Evolutionary conservation across 116 monocot species (phyloP).

Genomic region (Thalassia testudinum): DNA sequence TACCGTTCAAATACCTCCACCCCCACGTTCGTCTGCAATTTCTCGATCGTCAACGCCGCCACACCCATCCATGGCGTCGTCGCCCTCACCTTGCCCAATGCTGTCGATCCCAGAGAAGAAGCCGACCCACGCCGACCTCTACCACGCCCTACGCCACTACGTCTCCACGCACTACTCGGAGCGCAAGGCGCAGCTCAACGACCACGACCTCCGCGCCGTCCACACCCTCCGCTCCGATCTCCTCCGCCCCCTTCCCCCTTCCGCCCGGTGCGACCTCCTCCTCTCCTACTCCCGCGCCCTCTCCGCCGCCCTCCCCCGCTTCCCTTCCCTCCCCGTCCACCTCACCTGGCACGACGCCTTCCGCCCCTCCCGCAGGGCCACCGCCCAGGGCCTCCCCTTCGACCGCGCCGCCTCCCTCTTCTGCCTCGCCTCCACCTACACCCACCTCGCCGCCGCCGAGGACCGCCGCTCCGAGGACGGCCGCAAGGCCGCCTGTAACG

Average conservation of each 20-base stretch:
- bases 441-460: constrained; percentile 42
- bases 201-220: constrained; percentile 41
- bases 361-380: constrained; percentile 24
- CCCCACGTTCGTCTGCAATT: too few relatives aligned
- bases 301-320: constrained; percentile 26
- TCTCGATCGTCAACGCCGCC: too few relatives aligned
- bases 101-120: constrained; percentile 68
- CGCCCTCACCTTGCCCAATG: constrained; percentile 1
- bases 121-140: constrained; percentile 37
- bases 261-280: constrained; percentile 42
- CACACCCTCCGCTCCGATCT: constrained; percentile 29
- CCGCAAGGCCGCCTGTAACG: constrained; percentile 31
- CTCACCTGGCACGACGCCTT: constrained; percentile 82
- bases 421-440: constrained; percentile 43
- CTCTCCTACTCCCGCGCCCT: constrained; percentile 33
- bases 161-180: constrained; percentile 53
- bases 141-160: constrained; percentile 44
- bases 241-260: constrained; percentile 13
- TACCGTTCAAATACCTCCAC: too few relatives aligned
- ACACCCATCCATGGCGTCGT: neutral
- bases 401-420: constrained; percentile 53
- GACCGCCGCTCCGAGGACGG: constrained; percentile 28
- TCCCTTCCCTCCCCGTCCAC: constrained; percentile 27
- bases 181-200: constrained; percentile 42
- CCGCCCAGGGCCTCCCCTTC: constrained; percentile 30